Evolutionary conservation across 352 stramenopile species (phyloP).

Genomic region (Phytophthora europaea): DNA sequence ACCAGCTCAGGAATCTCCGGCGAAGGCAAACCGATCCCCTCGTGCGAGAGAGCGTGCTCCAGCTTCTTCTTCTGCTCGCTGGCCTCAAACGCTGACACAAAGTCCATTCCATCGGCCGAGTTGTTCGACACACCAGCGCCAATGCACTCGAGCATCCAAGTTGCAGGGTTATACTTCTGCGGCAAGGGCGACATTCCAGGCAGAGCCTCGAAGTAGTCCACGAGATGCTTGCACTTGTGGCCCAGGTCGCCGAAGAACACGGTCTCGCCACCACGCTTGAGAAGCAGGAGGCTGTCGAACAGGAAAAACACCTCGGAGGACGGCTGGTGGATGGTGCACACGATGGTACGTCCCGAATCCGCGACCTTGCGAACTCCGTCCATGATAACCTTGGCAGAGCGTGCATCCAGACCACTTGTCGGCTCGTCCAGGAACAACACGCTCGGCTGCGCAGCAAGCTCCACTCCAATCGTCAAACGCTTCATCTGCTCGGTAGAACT

Average conservation of each 20-base stretch:
- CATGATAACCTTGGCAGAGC: slow-evolving; percentile 83
- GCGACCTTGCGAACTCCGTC: slow-evolving; percentile 82
- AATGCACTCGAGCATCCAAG: slow-evolving; percentile 40
- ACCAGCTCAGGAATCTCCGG: slow-evolving; percentile 20
- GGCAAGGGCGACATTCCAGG: slow-evolving; percentile 1
- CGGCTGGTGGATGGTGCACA: slow-evolving; percentile 60
- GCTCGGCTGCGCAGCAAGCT: slow-evolving; percentile 81
- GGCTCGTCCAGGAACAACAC: slow-evolving; percentile 82
- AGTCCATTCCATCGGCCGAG: slow-evolving; percentile 40
- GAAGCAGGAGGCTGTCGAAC: slow-evolving; percentile 87
- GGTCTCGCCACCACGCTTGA: slow-evolving; percentile 64
- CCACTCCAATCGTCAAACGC: slow-evolving; percentile 82
- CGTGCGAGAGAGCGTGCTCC: slow-evolving; percentile 14
- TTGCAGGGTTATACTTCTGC: slow-evolving; percentile 35
- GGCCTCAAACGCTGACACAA: slow-evolving; percentile 40
- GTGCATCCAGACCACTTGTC: slow-evolving; percentile 63
- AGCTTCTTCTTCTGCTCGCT: slow-evolving; percentile 36
- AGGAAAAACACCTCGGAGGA: slow-evolving; percentile 35
- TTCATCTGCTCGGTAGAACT: slow-evolving; percentile 51
- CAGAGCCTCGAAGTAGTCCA: slow-evolving; percentile 19
- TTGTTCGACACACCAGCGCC: slow-evolving; percentile 46
- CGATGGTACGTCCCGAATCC: slow-evolving; percentile 59
- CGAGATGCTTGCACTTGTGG: background rate
- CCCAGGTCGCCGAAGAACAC: slow-evolving; percentile 60
- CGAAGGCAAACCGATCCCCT: slow-evolving; percentile 30